Conservation (phyloP, 192 early-diverging fungal species). For the Geosiphon pyriformis region DNA sequence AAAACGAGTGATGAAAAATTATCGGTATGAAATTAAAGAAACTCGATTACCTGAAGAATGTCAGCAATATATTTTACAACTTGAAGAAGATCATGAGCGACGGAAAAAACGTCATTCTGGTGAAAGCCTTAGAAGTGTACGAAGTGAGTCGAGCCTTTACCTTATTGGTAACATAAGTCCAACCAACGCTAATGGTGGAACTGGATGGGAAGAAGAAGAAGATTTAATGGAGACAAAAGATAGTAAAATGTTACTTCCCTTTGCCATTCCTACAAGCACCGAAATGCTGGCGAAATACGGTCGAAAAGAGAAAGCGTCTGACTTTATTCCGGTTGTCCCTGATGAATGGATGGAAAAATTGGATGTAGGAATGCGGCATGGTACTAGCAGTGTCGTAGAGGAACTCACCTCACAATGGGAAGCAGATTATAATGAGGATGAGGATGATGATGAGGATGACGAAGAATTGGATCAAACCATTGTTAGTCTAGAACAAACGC, state of each 20-base stretch:
- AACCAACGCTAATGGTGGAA: background rate
- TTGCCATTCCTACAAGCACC: slow-evolving; percentile 22
- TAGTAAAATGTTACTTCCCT: slow-evolving; percentile 18
- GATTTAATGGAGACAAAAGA: slow-evolving; percentile 24
- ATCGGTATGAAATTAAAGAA: slow-evolving; percentile 89
- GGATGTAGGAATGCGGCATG: slow-evolving; percentile 22
- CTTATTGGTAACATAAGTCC: background rate
- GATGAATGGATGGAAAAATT: slow-evolving; percentile 30
- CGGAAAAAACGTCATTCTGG: slow-evolving; percentile 32
- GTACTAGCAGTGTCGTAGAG: slow-evolving; percentile 15
- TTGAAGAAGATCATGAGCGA: slow-evolving; percentile 64
- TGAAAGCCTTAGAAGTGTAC: slow-evolving; percentile 21
- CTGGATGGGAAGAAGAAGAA: slow-evolving; percentile 24
- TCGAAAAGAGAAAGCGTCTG: slow-evolving; percentile 17
- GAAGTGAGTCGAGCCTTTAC: slow-evolving; percentile 18
- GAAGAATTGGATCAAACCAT: slow-evolving; percentile 1
- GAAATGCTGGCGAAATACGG: slow-evolving; percentile 25
- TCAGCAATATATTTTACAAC: slow-evolving; percentile 64
- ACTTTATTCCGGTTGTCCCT: slow-evolving; percentile 17
- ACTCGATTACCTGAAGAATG: slow-evolving; percentile 63
- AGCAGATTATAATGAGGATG: slow-evolving; percentile 17
- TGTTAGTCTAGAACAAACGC: too few species aligned
- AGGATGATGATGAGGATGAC: slow-evolving; percentile 12
- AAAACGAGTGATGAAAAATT: slow-evolving; percentile 64
- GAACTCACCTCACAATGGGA: slow-evolving; percentile 25